Evolutionary conservation across 2,329 filamentous ascomycete species (phyloP), one percentile per base, ranked within the genome.

Genomic region (Lachnellula arida): DNA sequence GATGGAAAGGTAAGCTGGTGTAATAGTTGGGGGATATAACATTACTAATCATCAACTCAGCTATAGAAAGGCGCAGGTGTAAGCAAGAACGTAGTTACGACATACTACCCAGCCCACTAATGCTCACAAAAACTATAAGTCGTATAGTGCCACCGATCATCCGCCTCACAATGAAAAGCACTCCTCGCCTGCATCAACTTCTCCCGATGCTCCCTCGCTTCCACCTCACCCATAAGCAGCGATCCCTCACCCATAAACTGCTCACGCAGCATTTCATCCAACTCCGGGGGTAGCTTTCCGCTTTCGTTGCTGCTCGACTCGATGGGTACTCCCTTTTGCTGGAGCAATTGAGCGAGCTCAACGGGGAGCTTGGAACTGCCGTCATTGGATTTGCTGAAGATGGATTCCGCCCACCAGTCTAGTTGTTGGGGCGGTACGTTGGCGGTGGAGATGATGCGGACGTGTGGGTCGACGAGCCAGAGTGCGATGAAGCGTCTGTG

Each of bases 401-500:
- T 35, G 17, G 47, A 44, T 11, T 59, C 47, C 2, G 43, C 50
- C 56, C 54, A 73, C 78, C 77, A 81, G 4, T 74, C 68, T 22
- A 72, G 62, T 50, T 73, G 74, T 60, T 81, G 78, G 4, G 76
- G 77, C 0, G 78, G 77, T 0, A 80, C 71, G 56, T 81, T 77
- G 0, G 71, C 70, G 0, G 76, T 78, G 3, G 72, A 82, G 8
- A 79, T 71, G 46, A 85, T 72, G 4, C 74, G 75, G 8, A 69
- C 61, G 37, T 76, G 63, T 0, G 81, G 82, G 60, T 86, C 81
- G 2, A 86, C 76, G 1, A 86, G 74, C 63, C 77, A 85, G 44
- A 86, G 71, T 0, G 76, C 77, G 0, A 85, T 69, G 53, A 84
- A 77, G 60, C 79, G 78, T 7, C 78, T 72, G 63, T 84, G 78